Percentiles rank a stretch among this genome's conserved stretches.
phyloP scores from a whole-genome alignment of 345 rosid genomes.

The Dovyalis caffra region DNA sequence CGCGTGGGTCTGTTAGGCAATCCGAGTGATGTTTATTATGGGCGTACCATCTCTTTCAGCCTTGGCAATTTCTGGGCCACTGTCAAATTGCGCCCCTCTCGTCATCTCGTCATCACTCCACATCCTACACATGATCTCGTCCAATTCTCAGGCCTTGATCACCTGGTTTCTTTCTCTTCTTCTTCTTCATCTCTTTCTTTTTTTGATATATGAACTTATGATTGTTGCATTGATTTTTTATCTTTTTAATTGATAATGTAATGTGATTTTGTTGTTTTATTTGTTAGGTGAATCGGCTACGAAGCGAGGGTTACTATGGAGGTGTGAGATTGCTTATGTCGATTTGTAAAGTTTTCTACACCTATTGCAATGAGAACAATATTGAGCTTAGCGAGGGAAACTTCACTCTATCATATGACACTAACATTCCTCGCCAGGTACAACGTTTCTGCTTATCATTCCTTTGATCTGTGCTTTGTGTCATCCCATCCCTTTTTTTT shows the following conservation, averaged over 20 bases:
- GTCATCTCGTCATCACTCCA: conserved; percentile 59
- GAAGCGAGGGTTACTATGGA: conserved; percentile 89
- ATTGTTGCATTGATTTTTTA: background rate
- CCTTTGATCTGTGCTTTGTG: no score
- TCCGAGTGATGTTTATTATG: conserved; percentile 28
- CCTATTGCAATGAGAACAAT: conserved; percentile 53
- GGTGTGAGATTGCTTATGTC: conserved; percentile 94
- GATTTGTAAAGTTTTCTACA: conserved; percentile 62
- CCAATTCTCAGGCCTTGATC: conserved; percentile 61
- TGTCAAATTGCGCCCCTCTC: conserved; percentile 55
- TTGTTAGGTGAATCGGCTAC: conserved; percentile 58
- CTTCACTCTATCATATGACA: conserved; percentile 77
- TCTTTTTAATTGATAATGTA: background rate
- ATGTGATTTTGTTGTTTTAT: background rate
- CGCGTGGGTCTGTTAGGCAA: conserved; percentile 21
- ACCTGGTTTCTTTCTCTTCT: conserved; percentile 42
- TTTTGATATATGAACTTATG: background rate
- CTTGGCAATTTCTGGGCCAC: conserved; percentile 28
- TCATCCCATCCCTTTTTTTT: background rate
- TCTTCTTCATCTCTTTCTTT: background rate
- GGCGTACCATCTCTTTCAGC: conserved; percentile 20
- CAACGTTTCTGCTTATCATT: no score
- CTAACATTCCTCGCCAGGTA: conserved; percentile 98
- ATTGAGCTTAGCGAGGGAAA: conserved; percentile 50
- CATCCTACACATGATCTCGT: conserved; percentile 81